These are phyloP conservation scores for Umbelopsis vinacea DNA, from an alignment of 192 early-diverging fungal species.

Conservation along the genomic window DNA sequence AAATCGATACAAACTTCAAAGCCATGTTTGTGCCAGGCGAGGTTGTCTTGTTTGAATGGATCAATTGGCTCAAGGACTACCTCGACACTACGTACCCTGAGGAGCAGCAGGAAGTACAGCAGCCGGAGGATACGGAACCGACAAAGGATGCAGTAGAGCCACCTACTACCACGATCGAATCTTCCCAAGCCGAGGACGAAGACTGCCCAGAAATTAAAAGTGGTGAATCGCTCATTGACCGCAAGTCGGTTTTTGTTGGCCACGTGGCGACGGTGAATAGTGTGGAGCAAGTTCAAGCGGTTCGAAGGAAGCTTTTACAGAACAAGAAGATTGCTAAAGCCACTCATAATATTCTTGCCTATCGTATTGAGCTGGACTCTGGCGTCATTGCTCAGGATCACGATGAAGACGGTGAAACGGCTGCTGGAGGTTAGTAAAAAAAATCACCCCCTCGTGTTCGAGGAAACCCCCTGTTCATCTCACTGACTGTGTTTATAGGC, in stretches of 20 bases:
- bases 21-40: conserved; percentile 60
- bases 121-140: conserved; percentile 7
- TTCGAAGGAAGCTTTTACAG: conserved; percentile 56
- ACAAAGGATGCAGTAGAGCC: not conserved
- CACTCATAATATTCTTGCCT: conserved; percentile 92
- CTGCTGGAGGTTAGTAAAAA: conserved; percentile 70
- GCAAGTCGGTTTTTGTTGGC: conserved; percentile 86
- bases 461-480: not conserved
- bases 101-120: not conserved
- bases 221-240: conserved; percentile 67
- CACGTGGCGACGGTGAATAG: conserved; percentile 69
- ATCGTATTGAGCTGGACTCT: conserved; percentile 68
- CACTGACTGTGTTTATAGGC: conserved; percentile 18
- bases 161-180: not conserved
- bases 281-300: conserved; percentile 55
- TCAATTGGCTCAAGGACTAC: conserved; percentile 57
- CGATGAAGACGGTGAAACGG: conserved; percentile 95
- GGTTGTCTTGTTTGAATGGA: conserved; percentile 75
- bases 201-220: conserved; percentile 54
- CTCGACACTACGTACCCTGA: conserved; percentile 41
- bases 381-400: conserved; percentile 70
- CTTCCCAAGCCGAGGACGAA: not conserved
- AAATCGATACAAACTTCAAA: conserved; percentile 53
- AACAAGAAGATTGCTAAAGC: conserved; percentile 83
- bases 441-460: not conserved